Conservation (phyloP, 2,329 filamentous ascomycete species). For the Grosmannia serpens region DNA sequence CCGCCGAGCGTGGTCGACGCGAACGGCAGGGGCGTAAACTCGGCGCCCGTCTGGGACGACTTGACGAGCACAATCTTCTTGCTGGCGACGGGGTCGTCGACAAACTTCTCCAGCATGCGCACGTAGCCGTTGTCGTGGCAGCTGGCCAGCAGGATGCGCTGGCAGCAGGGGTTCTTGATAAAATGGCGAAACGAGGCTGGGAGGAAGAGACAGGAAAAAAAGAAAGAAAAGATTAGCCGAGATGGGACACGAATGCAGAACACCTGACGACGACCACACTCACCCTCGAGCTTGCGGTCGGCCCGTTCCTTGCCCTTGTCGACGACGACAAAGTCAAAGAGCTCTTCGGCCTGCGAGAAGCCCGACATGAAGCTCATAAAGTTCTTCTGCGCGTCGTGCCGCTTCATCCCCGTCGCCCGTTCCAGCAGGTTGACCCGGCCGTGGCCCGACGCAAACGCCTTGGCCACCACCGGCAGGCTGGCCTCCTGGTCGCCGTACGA, state of each 20-base stretch:
- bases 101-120: background rate
- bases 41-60: background rate
- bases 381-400: background rate
- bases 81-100: background rate
- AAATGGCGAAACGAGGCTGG: background rate
- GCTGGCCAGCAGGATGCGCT: background rate
- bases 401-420: background rate
- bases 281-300: background rate
- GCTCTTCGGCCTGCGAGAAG: slow-evolving; percentile 1
- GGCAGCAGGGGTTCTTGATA: slow-evolving; percentile 1
- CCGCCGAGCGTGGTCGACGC: background rate
- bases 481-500: background rate
- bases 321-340: slow-evolving; percentile 1
- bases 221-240: background rate
- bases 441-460: background rate
- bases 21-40: background rate
- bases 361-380: background rate
- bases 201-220: background rate
- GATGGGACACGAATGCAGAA: background rate
- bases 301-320: background rate
- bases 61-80: background rate
- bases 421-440: background rate
- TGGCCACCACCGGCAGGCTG: background rate
- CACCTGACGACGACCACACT: too few relatives aligned
- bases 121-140: slow-evolving; percentile 4